Evolutionary conservation across 1,284 basidiomycete genomes (phyloP).

Genomic region (Rhodotorula glutinis): DNA sequence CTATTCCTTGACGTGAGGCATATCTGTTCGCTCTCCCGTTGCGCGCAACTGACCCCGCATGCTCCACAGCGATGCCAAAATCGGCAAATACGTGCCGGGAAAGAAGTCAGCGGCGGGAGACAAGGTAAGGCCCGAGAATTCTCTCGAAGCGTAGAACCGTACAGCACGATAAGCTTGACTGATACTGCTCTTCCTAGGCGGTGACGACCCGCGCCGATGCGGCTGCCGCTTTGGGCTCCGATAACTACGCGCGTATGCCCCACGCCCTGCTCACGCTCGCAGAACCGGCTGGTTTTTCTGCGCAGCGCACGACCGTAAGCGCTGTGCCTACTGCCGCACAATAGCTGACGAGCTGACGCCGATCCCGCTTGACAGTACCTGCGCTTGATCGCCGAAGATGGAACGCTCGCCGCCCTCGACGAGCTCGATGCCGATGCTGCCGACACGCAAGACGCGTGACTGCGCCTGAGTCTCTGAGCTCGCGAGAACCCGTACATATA

Average conservation of each 20-base stretch:
- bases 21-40: conserved; percentile 59
- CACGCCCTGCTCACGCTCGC: conserved; percentile 54
- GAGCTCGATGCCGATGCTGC: conserved; percentile 22
- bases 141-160: no score
- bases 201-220: conserved; percentile 52
- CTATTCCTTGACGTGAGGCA: conserved; percentile 71
- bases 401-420: conserved; percentile 21
- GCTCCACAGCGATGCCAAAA: conserved; percentile 62
- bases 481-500: no score
- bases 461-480: no score
- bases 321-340: not conserved
- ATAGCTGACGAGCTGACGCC: not conserved
- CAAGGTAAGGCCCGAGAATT: conserved; percentile 53
- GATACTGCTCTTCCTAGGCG: no score
- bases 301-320: conserved; percentile 61
- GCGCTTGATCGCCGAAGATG: conserved; percentile 21
- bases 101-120: conserved; percentile 85
- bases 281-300: conserved; percentile 52
- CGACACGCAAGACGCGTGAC: not conserved
- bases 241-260: conserved; percentile 63
- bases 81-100: conserved; percentile 72
- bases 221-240: conserved; percentile 52
- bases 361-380: conserved; percentile 12
- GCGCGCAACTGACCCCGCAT: not conserved
- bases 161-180: no score